phyloP scores from a whole-genome alignment of 2,329 filamentous ascomycete species.

The Talaromyces sp. region DNA sequence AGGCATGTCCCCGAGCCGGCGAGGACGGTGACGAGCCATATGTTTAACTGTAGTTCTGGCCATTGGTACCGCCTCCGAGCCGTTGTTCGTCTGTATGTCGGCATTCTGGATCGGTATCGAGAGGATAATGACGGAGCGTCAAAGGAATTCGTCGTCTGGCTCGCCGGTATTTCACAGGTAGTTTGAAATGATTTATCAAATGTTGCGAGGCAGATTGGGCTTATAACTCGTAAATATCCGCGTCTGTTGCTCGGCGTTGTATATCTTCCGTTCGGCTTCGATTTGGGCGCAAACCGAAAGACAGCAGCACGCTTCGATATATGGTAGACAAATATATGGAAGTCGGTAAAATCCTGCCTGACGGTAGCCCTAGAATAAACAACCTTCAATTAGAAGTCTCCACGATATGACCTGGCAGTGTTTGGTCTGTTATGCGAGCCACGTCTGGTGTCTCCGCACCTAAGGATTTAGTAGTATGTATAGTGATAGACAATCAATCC shows the following conservation, averaged over 20 bases:
- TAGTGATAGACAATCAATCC: neutral
- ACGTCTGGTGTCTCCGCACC: slow-evolving; percentile 16
- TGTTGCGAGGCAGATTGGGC: neutral
- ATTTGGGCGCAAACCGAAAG: neutral
- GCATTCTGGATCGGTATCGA: slow-evolving; percentile 3
- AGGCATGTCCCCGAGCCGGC: slow-evolving; percentile 56
- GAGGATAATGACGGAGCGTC: neutral
- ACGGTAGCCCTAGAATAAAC: neutral
- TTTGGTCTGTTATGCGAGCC: slow-evolving; percentile 7
- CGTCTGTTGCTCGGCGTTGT: neutral
- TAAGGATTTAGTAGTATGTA: neutral
- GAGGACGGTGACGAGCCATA: slow-evolving; percentile 63
- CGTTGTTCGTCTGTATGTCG: slow-evolving; percentile 22
- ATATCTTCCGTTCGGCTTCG: neutral
- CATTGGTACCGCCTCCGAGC: slow-evolving; percentile 50
- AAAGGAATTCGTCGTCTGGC: neutral
- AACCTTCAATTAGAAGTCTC: slow-evolving; percentile 7
- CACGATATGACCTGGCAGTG: slow-evolving; percentile 10
- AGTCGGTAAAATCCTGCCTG: neutral
- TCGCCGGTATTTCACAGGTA: neutral
- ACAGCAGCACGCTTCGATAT: neutral
- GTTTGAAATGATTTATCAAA: neutral
- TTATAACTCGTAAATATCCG: neutral
- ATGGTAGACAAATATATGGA: neutral
- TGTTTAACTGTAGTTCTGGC: slow-evolving; percentile 62